phyloP scores from a whole-genome alignment of 2,329 filamentous ascomycete species.

The Cryphonectria japonica region DNA sequence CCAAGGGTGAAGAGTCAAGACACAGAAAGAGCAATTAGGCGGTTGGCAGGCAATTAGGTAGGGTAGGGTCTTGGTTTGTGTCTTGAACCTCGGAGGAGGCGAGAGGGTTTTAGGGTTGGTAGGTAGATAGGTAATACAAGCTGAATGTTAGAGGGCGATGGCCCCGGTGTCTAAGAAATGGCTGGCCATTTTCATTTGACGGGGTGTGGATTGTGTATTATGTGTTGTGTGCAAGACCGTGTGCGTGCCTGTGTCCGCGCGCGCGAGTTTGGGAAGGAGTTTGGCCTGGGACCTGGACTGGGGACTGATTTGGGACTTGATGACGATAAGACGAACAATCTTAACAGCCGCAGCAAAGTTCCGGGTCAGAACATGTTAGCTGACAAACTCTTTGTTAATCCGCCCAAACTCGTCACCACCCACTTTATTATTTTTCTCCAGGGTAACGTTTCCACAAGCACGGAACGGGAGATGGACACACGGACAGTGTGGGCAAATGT shows the following conservation, averaged over 20 bases:
- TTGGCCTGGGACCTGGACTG: not conserved
- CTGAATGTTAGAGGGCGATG: not conserved
- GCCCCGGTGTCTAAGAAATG: conserved; percentile 1
- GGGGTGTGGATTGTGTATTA: not conserved
- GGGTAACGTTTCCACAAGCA: conserved; percentile 1
- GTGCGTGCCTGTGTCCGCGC: not conserved
- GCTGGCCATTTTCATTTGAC: conserved; percentile 4
- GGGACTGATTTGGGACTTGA: not conserved
- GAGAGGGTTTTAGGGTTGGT: not conserved
- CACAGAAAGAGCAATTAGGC: not conserved
- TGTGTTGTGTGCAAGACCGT: not conserved
- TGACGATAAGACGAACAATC: not conserved
- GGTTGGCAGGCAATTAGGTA: not conserved
- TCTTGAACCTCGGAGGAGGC: not conserved
- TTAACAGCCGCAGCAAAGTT: conserved; percentile 1
- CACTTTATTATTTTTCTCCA: not conserved
- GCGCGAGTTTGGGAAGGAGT: not conserved
- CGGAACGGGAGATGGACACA: conserved; percentile 1
- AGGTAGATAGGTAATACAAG: not conserved
- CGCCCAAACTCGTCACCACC: not conserved
- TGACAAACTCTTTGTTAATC: not conserved
- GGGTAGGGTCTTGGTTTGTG: not conserved
- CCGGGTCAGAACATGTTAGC: not conserved
- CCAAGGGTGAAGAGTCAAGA: not conserved
- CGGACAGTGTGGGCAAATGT: not conserved